phyloP scores from a whole-genome alignment of 768 basidiomycete species.

The Podaxis sp. region DNA sequence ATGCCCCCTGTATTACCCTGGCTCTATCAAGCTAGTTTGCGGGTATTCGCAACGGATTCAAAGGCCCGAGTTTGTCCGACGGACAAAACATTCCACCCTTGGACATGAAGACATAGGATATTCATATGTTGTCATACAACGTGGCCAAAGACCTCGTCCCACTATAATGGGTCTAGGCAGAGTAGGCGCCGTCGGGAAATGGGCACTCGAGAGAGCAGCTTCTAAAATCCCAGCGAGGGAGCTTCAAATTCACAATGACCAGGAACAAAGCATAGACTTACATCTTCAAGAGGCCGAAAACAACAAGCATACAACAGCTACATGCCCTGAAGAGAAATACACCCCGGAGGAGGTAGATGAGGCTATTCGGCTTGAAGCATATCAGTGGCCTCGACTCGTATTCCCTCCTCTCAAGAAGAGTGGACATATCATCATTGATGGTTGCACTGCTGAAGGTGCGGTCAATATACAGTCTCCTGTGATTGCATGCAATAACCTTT shows the following conservation, averaged over 20 bases:
- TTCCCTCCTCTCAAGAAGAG: conserved; percentile 90
- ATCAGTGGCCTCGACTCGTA: conserved; percentile 86
- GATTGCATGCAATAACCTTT: conserved; percentile 6
- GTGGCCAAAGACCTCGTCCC: conserved; percentile 64
- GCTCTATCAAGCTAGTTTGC: conserved; percentile 57
- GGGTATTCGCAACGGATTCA: conserved; percentile 88
- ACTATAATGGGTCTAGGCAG: conserved; percentile 42
- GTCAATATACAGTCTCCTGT: background rate
- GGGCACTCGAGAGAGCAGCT: conserved; percentile 36
- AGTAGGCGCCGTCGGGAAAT: conserved; percentile 50
- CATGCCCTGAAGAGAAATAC: conserved; percentile 11
- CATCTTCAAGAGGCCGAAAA: conserved; percentile 10
- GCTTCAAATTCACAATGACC: conserved; percentile 37
- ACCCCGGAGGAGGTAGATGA: conserved; percentile 39
- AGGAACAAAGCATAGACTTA: conserved; percentile 16
- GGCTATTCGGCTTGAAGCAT: conserved; percentile 70
- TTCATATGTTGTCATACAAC: conserved; percentile 85
- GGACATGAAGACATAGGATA: conserved; percentile 89
- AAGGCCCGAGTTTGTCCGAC: conserved; percentile 79
- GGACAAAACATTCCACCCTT: conserved; percentile 80
- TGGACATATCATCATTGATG: conserved; percentile 90
- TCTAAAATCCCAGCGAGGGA: conserved; percentile 34
- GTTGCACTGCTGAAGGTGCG: conserved; percentile 80
- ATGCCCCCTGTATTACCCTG: conserved; percentile 74
- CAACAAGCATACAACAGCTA: background rate